Evolutionary conservation across 495 filamentous ascomycete species (phyloP).

Genomic region (Elasticomyces elasticus): DNA sequence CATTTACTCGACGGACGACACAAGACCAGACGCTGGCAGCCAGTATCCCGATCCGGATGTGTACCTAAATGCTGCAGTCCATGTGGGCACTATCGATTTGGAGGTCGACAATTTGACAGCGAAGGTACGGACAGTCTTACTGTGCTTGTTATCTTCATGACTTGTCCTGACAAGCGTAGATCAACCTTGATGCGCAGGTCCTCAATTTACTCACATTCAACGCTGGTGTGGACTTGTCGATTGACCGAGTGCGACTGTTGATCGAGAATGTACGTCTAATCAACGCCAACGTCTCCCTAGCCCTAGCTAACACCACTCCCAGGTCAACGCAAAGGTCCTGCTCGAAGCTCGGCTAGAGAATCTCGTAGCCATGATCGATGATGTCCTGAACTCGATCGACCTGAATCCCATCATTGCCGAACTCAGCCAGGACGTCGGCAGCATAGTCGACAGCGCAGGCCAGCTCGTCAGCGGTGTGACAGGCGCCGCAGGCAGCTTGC

Average conservation of each 20-base stretch:
- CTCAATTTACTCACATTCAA: conserved; percentile 46
- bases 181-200: conserved; percentile 50
- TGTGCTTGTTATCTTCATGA: too few species aligned
- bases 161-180: not conserved
- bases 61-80: conserved; percentile 1
- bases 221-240: conserved; percentile 45
- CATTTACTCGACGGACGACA: conserved; percentile 43
- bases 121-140: conserved; percentile 26
- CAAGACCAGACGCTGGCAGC: conserved; percentile 32
- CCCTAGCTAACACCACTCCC: not conserved
- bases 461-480: conserved; percentile 30
- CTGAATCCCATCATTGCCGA: conserved; percentile 48
- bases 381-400: conserved; percentile 44
- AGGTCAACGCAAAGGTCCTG: conserved; percentile 43
- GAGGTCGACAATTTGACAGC: conserved; percentile 48
- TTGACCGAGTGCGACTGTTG: conserved; percentile 41
- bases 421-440: conserved; percentile 38
- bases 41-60: conserved; percentile 41
- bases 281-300: not conserved
- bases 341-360: conserved; percentile 48
- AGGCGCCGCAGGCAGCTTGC: not conserved
- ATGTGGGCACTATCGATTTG: conserved; percentile 44
- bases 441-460: conserved; percentile 41
- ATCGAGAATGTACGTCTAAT: conserved; percentile 36
- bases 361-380: conserved; percentile 45